Evolutionary conservation across 2,329 filamentous ascomycete genomes (phyloP).

Genomic region (Claviceps purpurea): DNA sequence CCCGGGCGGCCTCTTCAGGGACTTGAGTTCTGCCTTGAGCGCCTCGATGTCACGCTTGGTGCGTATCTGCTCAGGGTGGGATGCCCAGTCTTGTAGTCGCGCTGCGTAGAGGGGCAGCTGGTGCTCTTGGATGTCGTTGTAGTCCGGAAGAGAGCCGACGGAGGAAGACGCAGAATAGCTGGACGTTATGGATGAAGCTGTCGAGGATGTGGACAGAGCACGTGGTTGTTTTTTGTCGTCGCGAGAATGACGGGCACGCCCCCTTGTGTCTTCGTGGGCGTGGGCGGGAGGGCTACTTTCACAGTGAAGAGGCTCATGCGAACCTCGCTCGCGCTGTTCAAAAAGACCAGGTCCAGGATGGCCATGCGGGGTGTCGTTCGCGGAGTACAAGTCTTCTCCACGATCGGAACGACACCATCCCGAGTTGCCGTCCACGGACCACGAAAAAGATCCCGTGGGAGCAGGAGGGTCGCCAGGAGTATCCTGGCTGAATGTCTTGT

Average conservation of each 20-base stretch:
- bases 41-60: constrained; percentile 30
- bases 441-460: not conserved
- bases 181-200: constrained; percentile 20
- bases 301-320: not conserved
- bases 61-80: constrained; percentile 34
- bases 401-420: constrained; percentile 5
- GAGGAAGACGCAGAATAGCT: constrained; percentile 21
- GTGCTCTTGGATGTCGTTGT: constrained; percentile 33
- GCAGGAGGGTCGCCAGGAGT: not conserved
- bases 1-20: constrained; percentile 15
- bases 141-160: constrained; percentile 40
- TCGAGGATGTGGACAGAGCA: constrained; percentile 21
- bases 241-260: not conserved
- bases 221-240: constrained; percentile 8
- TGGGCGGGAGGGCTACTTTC: not conserved
- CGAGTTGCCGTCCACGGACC: not conserved
- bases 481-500: not conserved
- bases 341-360: not conserved
- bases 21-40: constrained; percentile 30
- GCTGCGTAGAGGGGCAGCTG: constrained; percentile 34
- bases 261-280: constrained; percentile 5
- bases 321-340: constrained; percentile 8
- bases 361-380: not conserved
- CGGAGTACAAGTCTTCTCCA: not conserved
- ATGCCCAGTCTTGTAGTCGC: constrained; percentile 34